A percentile compares a stretch with the other conserved stretches of the same genome.
phyloP scores from a whole-genome alignment of 192 early-diverging fungal species.

The Coemansia sp. region DNA sequence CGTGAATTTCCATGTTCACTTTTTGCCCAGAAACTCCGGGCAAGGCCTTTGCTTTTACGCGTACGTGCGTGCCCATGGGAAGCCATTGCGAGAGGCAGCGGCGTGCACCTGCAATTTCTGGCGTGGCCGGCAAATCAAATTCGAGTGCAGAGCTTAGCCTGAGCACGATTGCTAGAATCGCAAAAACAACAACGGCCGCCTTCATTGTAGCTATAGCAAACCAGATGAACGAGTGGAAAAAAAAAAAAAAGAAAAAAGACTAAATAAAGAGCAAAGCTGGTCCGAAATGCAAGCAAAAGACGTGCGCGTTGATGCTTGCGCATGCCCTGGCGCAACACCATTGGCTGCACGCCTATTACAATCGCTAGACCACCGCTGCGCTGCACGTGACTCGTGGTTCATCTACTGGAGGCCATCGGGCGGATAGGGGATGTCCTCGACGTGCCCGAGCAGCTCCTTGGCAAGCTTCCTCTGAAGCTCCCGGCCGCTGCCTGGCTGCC shows the following conservation, averaged over 20 bases:
- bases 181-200: slow-evolving; percentile 12
- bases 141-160: slow-evolving; percentile 63
- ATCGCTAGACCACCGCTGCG: slow-evolving; percentile 1
- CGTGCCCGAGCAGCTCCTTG: slow-evolving; percentile 61
- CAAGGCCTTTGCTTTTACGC: slow-evolving; percentile 68
- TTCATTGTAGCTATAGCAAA: slow-evolving; percentile 18
- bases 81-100: slow-evolving; percentile 85
- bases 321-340: background rate
- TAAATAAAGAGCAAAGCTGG: background rate
- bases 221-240: background rate
- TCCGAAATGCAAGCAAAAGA: background rate
- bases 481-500: slow-evolving; percentile 28
- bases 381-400: background rate
- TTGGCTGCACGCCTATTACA: background rate
- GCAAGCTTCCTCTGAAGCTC: slow-evolving; percentile 60
- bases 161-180: slow-evolving; percentile 12
- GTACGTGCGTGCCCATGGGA: slow-evolving; percentile 67
- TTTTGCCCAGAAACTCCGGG: slow-evolving; percentile 72
- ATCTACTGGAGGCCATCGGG: slow-evolving; percentile 38
- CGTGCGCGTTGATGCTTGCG: background rate
- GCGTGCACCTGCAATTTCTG: slow-evolving; percentile 40
- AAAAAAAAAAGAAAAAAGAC: background rate
- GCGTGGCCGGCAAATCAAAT: slow-evolving; percentile 74
- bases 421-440: slow-evolving; percentile 60
- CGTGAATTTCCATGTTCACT: slow-evolving; percentile 65